Evolutionary conservation across 768 basidiomycete genomes (phyloP).

Genomic region (Leucosporidium creatinivorum): DNA sequence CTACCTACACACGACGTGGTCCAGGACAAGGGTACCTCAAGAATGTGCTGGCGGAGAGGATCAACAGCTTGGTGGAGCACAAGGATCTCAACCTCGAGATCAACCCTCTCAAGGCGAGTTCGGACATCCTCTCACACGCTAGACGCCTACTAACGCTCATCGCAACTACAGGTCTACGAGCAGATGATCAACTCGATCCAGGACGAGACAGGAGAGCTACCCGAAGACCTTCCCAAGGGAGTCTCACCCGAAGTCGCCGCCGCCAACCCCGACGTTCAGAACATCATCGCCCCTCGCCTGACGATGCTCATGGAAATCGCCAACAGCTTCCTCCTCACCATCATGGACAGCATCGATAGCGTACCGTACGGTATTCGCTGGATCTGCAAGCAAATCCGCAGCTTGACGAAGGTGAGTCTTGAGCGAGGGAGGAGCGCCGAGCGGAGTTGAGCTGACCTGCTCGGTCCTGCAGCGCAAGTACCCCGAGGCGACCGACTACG

Average conservation of each 20-base stretch:
- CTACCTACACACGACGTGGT: constrained; percentile 95
- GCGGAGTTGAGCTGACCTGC: neutral
- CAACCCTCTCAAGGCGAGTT: constrained; percentile 84
- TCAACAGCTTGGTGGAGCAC: constrained; percentile 97
- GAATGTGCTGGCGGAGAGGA: constrained; percentile 91
- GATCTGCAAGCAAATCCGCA: constrained; percentile 99
- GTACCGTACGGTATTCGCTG: constrained; percentile 98
- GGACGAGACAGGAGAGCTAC: constrained; percentile 88
- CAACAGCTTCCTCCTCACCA: constrained; percentile 91
- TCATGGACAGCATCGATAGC: constrained; percentile 96
- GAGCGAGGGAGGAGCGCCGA: neutral
- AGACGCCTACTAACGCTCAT: neutral
- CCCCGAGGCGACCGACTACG: constrained; percentile 95
- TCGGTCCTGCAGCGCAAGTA: constrained; percentile 71
- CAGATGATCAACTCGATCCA: constrained; percentile 99
- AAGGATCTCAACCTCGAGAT: constrained; percentile 99
- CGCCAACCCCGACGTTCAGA: constrained; percentile 90
- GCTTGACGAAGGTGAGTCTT: constrained; percentile 71
- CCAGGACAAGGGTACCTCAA: constrained; percentile 98
- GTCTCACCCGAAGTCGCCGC: constrained; percentile 92
- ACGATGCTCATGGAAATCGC: constrained; percentile 99
- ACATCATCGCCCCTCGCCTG: constrained; percentile 90
- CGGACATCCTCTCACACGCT: neutral
- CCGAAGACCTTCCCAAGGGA: constrained; percentile 81
- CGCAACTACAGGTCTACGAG: constrained; percentile 83